These are phyloP conservation scores for Podospora fimiseda DNA, from an alignment of 495 filamentous ascomycete genomes.

Conservation along the genomic window DNA sequence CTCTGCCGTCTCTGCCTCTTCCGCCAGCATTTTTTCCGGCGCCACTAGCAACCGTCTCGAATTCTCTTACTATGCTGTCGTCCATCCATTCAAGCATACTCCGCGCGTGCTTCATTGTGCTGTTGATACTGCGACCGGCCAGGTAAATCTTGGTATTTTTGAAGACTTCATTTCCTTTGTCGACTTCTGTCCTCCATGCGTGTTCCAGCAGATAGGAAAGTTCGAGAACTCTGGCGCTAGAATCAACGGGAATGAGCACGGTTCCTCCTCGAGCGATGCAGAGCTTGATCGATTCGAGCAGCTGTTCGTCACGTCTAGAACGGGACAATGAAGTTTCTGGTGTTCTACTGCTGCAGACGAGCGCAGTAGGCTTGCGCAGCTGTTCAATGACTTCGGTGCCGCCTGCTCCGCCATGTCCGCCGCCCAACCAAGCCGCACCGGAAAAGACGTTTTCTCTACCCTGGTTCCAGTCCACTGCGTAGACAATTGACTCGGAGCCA, in stretches of 20 bases:
- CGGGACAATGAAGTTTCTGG: constrained; percentile 61
- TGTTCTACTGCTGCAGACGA: constrained; percentile 84
- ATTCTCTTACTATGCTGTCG: constrained; percentile 81
- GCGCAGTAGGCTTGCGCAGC: constrained; percentile 81
- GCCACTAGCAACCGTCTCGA: constrained; percentile 65
- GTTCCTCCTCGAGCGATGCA: constrained; percentile 74
- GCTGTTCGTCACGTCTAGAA: constrained; percentile 74
- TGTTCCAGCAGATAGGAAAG: constrained; percentile 88
- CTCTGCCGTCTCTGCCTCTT: constrained; percentile 38
- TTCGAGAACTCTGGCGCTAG: constrained; percentile 89
- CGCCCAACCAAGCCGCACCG: constrained; percentile 88
- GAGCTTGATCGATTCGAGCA: constrained; percentile 75
- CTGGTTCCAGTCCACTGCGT: constrained; percentile 97
- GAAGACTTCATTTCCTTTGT: constrained; percentile 56
- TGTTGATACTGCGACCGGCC: constrained; percentile 70
- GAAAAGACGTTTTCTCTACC: constrained; percentile 86
- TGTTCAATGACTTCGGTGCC: constrained; percentile 90
- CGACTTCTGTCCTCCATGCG: constrained; percentile 64
- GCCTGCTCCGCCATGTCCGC: constrained; percentile 56
- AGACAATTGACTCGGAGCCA: constrained; percentile 93
- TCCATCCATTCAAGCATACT: constrained; percentile 99
- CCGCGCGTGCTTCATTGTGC: constrained; percentile 78
- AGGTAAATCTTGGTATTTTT: constrained; percentile 69
- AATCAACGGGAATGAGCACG: constrained; percentile 93
- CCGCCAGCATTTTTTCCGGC: constrained; percentile 17